Evolutionary conservation across 441 rosid genomes (phyloP), one percentile per base, ranked within the genome.

Genomic region (Aquilaria agallochum): DNA sequence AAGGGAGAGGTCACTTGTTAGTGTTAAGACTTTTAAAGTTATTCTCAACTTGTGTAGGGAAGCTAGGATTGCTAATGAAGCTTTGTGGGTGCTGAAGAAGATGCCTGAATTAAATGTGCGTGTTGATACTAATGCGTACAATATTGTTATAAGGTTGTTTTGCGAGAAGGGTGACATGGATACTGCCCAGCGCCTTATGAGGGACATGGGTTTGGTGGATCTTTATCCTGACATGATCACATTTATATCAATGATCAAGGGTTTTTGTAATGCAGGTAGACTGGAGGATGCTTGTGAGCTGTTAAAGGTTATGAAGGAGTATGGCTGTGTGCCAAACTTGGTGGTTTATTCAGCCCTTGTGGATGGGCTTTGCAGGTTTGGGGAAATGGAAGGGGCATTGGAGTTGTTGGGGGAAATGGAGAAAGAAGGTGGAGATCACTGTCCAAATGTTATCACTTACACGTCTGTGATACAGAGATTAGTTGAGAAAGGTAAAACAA

Each of bases 351-450:
- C 97, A 0, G 70, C 80, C 14, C 75, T 88, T 74, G 55, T 92
- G 34, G 94, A 90, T 58, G 96, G 94, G 30, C 45, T 81, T 70
- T 84, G 80, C 52, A 75, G 70, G 81, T 72, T 65, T 53, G 94
- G 88, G 14, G 76, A 67, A 57, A 59, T 68, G 65, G 90, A 85
- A 64, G 65, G 54, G 76, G 90, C 80, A 27, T 9, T 88, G 58
- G 88, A 82, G 66, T 69, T 92, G 74, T 76, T 90, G 59, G 75
- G 33, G 33, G 85, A 78, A 58, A 86, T 83, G 97, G 97, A 90
- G 83, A 85, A 79, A 63, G 80, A 72, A 59, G 91, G 78, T 0
- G 74, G 78, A 66, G 74, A 68, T 48, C 84, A 87, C 68, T 68
- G 68, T 68, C 89, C 96, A 2, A 88, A 84, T 76, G 76, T 74